Evolutionary conservation across 1,284 basidiomycete genomes (phyloP), one percentile per base, ranked within the genome.

Genomic region (Neolentinus lepideus): DNA sequence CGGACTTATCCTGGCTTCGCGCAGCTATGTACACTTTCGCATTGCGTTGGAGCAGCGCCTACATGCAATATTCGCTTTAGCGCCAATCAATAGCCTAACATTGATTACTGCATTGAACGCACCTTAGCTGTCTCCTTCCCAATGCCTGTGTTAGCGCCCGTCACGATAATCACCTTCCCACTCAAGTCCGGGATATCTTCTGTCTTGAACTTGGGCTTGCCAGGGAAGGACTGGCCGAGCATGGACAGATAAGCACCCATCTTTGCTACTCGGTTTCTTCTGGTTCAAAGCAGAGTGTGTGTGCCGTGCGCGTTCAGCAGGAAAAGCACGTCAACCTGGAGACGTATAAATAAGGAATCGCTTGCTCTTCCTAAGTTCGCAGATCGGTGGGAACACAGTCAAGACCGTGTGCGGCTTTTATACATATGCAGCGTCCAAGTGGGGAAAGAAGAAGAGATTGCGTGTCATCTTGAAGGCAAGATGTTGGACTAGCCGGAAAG

Each of bases 11-110:
- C 24, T 61, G 59, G 11, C 60, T 62, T 9, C 70, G 60, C 38
- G 66, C 63, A 2, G 69, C 67, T 25, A 71, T 58, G 53, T 69
- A 71, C 2, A 71, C 68, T 53, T 62, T 68, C 35, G 65, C 65
- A 16, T 63, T 62, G 52, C 67, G 65, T 3, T 51, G 25, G 12
- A 66, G 60, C 2, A 71, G 61, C 10, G 60, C 59, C 24, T 68
- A 22, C n/a, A 2, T 14, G 10, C 27, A 53, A 22, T 22, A 54
- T 53, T 29, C 8, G 51, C 2, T n/a, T 51, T 31, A 11, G 8
- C 12, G 24, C 11, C 14, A 9, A 31, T n/a, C n/a, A 26, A 26
- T 31, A 12, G 16, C 14, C 50, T 9, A 31, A 26, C 24, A 12
- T 10, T 26, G 21, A 31, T 35, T 16, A 35, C 9, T 21, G 19